phyloP scores from a whole-genome alignment of 208 protist genomes.

The Acanthamoeba healyi region DNA sequence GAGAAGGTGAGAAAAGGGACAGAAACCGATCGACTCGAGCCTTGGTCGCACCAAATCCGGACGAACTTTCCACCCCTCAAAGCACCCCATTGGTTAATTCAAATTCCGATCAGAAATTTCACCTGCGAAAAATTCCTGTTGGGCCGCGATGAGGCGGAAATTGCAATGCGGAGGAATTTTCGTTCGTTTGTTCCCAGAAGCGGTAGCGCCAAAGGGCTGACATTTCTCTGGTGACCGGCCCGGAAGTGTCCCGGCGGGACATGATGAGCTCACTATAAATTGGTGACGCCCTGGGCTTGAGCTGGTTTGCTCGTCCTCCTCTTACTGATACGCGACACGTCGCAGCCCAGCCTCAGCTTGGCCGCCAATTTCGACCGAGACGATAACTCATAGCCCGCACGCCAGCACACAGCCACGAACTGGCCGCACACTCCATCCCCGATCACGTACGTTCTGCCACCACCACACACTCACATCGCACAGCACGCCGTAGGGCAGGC shows the following conservation, averaged over 20 bases:
- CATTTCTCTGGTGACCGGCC: not conserved
- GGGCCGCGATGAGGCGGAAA: not conserved
- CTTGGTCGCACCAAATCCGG: not conserved
- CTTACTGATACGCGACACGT: not conserved
- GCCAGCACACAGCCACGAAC: no score
- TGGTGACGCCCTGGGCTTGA: not conserved
- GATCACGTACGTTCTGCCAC: no score
- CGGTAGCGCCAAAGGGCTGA: not conserved
- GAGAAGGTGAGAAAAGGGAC: not conserved
- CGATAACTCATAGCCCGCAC: not conserved
- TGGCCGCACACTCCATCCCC: no score
- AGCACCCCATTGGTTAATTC: not conserved
- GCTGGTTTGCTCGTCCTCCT: not conserved
- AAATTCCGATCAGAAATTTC: not conserved
- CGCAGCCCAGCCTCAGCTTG: not conserved
- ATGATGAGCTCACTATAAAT: slow-evolving; percentile 12
- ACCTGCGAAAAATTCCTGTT: not conserved
- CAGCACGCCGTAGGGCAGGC: no score
- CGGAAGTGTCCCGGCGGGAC: not conserved
- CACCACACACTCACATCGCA: not conserved
- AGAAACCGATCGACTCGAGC: not conserved
- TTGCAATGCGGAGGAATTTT: not conserved
- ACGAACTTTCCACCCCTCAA: not conserved
- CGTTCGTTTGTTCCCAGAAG: slow-evolving; percentile 32
- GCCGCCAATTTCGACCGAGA: not conserved